Evolutionary conservation across 306 rosid genomes (phyloP).

Genomic region (Senna siamea): DNA sequence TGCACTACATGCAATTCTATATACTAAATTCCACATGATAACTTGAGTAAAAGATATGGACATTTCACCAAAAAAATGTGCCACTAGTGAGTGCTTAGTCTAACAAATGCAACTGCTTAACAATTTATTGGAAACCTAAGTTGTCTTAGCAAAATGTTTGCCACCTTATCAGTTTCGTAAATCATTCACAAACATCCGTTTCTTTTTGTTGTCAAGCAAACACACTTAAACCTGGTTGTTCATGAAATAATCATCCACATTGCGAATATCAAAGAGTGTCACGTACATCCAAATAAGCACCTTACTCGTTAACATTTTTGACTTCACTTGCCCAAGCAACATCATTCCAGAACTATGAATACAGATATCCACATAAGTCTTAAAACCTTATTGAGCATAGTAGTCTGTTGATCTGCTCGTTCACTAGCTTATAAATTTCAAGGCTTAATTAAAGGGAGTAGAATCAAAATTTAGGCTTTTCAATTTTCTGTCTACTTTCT

Average conservation of each 20-base stretch:
- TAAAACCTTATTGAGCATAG: neutral
- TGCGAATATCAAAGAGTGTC: slow-evolving; percentile 5
- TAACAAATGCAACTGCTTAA: neutral
- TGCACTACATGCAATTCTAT: neutral
- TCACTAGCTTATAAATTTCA: neutral
- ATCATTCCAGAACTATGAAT: slow-evolving; percentile 13
- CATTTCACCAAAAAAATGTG: neutral
- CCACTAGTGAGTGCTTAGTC: neutral
- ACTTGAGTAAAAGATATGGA: neutral
- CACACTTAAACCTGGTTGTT: slow-evolving; percentile 15
- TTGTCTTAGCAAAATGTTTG: neutral
- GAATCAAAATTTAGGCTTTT: slow-evolving; percentile 12
- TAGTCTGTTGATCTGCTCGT: neutral
- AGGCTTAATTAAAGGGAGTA: neutral
- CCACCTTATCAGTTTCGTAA: neutral
- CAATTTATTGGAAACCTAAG: neutral
- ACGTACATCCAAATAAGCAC: slow-evolving; percentile 23
- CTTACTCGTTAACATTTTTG: slow-evolving; percentile 15
- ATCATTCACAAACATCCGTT: neutral
- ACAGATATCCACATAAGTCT: neutral
- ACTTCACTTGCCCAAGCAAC: slow-evolving; percentile 25
- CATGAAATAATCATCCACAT: slow-evolving; percentile 12
- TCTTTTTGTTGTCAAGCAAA: slow-evolving; percentile 17
- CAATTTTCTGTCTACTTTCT: neutral
- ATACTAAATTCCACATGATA: neutral